phyloP scores from a whole-genome alignment of 2,329 filamentous ascomycete genomes.

The Epichloe brachyelytri region DNA sequence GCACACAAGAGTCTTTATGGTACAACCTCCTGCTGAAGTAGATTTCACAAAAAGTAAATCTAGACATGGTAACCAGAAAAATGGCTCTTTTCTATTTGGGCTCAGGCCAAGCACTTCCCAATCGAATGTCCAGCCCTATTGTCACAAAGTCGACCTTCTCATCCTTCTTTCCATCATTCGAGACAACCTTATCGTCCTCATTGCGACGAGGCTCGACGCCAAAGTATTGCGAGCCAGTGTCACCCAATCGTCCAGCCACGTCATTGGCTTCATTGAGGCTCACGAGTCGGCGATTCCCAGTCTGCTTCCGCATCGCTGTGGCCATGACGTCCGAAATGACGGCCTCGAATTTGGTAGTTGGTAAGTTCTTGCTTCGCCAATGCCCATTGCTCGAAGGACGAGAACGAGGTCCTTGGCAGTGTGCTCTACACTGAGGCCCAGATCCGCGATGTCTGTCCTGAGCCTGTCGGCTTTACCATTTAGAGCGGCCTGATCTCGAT shows the following conservation, averaged over 20 bases:
- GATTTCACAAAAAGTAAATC: too few species aligned
- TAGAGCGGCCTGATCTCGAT: not conserved
- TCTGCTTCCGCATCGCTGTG: constrained; percentile 18
- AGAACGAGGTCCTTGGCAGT: constrained; percentile 11
- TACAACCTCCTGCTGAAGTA: too few species aligned
- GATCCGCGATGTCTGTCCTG: constrained; percentile 9
- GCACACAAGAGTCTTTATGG: too few species aligned
- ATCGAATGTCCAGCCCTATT: constrained; percentile 9
- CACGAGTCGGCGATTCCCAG: constrained; percentile 34
- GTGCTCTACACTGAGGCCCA: constrained; percentile 19
- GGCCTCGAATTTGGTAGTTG: constrained; percentile 7
- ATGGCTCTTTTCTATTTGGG: not conserved
- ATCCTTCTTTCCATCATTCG: constrained; percentile 12
- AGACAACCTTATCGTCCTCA: constrained; percentile 12
- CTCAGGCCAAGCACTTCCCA: constrained; percentile 11
- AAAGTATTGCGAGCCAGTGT: constrained; percentile 27
- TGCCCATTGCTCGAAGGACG: constrained; percentile 16
- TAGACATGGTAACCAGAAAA: not conserved
- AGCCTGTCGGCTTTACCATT: constrained; percentile 10
- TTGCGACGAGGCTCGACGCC: constrained; percentile 17
- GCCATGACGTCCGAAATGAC: constrained; percentile 23
- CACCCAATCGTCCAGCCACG: constrained; percentile 41
- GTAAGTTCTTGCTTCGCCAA: constrained; percentile 7
- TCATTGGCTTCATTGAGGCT: constrained; percentile 45
- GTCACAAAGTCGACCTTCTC: constrained; percentile 19